phyloP scores from a whole-genome alignment of 2,329 filamentous ascomycete genomes.

The Diaporthe aspalathi region DNA sequence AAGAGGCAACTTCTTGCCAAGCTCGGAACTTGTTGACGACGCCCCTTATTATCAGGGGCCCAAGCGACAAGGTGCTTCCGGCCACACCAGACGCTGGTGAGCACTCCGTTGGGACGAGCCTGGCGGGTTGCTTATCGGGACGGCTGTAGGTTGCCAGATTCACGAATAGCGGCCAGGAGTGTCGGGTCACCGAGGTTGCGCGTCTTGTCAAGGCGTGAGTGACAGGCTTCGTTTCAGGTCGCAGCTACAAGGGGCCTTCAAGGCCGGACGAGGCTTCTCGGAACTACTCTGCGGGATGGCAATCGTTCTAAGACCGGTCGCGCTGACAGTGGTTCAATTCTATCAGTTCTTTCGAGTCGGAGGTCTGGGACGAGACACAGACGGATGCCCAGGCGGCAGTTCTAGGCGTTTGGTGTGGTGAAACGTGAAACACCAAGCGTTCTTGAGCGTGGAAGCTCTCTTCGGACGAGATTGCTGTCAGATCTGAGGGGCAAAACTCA shows the following conservation, averaged over 20 bases:
- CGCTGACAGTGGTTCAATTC: background rate
- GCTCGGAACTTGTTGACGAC: background rate
- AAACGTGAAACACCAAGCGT: slow-evolving; percentile 24
- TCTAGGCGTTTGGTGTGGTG: slow-evolving; percentile 22
- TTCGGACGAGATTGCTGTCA: background rate
- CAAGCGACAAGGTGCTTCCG: background rate
- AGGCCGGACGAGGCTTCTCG: background rate
- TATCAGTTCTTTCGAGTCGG: background rate
- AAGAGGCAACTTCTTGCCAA: slow-evolving; percentile 14
- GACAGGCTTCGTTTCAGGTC: slow-evolving; percentile 17
- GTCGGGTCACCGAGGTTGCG: background rate
- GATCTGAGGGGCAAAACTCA: background rate
- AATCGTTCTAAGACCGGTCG: background rate
- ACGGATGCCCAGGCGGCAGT: slow-evolving; percentile 26
- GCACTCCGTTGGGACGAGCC: background rate
- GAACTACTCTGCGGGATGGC: background rate
- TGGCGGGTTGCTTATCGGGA: background rate
- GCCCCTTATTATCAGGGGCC: slow-evolving; percentile 7
- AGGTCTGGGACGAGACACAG: slow-evolving; percentile 8
- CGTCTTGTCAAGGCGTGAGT: background rate
- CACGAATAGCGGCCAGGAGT: background rate
- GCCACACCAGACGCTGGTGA: background rate
- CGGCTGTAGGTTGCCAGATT: background rate
- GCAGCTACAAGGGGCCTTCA: background rate
- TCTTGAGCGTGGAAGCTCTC: slow-evolving; percentile 6